A percentile compares a stretch with the other conserved stretches of the same genome.
Conservation (phyloP, 2,329 filamentous ascomycete species). For the Fusarium tjaetaba region DNA sequence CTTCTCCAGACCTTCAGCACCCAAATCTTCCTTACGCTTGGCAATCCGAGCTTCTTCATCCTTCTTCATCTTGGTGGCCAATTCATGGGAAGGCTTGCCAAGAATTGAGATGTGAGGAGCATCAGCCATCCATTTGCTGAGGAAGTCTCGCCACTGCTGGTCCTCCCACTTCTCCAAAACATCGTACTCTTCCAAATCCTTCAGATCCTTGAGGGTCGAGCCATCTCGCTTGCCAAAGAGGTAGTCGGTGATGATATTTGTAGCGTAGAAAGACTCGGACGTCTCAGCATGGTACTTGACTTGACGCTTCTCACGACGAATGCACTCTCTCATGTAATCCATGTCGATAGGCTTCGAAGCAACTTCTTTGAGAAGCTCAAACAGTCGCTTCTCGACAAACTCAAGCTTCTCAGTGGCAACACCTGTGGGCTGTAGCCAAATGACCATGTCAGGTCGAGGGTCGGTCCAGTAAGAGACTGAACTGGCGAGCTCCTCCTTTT, state of each 20-base stretch:
- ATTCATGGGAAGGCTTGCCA: constrained; percentile 82
- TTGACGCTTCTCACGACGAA: constrained; percentile 82
- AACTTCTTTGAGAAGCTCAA: constrained; percentile 84
- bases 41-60: constrained; percentile 83
- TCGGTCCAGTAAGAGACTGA: constrained; percentile 84
- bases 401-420: constrained; percentile 88
- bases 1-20: constrained; percentile 80
- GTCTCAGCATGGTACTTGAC: constrained; percentile 86
- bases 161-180: constrained; percentile 82
- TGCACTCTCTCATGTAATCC: constrained; percentile 88
- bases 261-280: constrained; percentile 82
- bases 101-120: constrained; percentile 89
- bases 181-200: constrained; percentile 69
- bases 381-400: constrained; percentile 85
- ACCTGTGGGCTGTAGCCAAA: constrained; percentile 86
- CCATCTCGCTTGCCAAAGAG: constrained; percentile 90
- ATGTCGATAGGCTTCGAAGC: constrained; percentile 85
- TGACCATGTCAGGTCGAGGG: constrained; percentile 80
- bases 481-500: constrained; percentile 91
- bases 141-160: constrained; percentile 81
- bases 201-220: constrained; percentile 72
- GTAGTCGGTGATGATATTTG: constrained; percentile 89
- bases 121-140: constrained; percentile 86
- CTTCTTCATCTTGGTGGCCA: constrained; percentile 82
- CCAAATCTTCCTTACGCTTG: constrained; percentile 80